Conservation (phyloP, 148 eudicot species). For the Polygonum maritimum region DNA sequence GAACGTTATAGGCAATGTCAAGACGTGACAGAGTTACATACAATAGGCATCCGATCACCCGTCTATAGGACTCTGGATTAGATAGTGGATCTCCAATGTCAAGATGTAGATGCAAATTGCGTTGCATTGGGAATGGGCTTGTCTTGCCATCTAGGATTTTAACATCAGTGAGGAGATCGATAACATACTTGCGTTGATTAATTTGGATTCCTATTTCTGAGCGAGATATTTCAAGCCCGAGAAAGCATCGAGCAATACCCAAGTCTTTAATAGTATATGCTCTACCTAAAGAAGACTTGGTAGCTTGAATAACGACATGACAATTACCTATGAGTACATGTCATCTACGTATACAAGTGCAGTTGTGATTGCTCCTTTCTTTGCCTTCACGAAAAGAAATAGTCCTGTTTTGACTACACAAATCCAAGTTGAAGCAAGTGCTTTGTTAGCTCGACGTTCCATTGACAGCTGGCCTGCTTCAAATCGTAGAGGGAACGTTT, state of each 20-base stretch:
- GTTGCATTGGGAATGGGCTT: not conserved
- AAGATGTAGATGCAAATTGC: not conserved
- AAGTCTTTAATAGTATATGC: not conserved
- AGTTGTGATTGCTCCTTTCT: too few relatives aligned
- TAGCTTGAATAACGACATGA: too few relatives aligned
- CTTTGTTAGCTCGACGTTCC: too few relatives aligned
- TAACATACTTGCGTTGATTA: not conserved
- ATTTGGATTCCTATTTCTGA: not conserved
- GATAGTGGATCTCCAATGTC: not conserved
- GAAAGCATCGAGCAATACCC: not conserved
- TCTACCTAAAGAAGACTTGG: not conserved
- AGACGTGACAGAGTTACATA: not conserved
- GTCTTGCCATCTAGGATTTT: not conserved
- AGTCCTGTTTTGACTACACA: too few relatives aligned
- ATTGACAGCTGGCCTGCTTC: too few relatives aligned
- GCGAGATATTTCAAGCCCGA: not conserved
- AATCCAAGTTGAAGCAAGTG: too few relatives aligned
- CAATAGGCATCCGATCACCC: not conserved
- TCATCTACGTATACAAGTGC: too few relatives aligned
- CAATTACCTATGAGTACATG: too few relatives aligned
- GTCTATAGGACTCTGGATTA: not conserved
- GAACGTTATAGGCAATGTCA: not conserved
- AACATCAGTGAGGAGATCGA: not conserved
- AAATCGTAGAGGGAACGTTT: too few relatives aligned
- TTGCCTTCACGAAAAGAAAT: too few relatives aligned